Percentiles rank a stretch among this genome's conserved stretches.
phyloP scores from a whole-genome alignment of 768 basidiomycete genomes.

The Rubroboletus pulcherrimus region DNA sequence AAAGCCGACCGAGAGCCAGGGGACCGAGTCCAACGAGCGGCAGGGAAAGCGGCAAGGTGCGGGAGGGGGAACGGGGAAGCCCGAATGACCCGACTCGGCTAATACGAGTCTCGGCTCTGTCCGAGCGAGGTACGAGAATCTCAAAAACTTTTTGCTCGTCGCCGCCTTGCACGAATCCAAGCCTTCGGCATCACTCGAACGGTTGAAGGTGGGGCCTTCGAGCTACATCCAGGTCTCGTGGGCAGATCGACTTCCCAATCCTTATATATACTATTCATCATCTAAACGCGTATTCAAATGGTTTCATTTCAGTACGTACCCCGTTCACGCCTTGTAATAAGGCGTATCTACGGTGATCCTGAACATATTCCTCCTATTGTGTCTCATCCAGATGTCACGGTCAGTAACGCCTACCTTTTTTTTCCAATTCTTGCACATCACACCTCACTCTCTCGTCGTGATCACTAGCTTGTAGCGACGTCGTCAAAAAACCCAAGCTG shows the following conservation, averaged over 20 bases:
- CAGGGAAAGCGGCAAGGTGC: too few species aligned
- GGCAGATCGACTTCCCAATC: not conserved
- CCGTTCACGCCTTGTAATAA: not conserved
- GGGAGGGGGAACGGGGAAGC: too few species aligned
- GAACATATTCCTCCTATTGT: not conserved
- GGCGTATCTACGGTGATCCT: not conserved
- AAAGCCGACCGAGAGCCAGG: too few species aligned
- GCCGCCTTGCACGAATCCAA: not conserved
- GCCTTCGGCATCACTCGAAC: not conserved
- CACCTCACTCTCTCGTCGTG: not conserved
- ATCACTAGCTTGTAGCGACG: slow-evolving; percentile 67
- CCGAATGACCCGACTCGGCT: too few species aligned
- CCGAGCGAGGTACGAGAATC: too few species aligned
- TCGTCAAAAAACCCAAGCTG: slow-evolving; percentile 91
- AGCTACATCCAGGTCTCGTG: not conserved
- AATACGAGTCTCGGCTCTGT: too few species aligned
- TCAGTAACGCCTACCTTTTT: slow-evolving; percentile 27
- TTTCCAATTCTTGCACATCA: not conserved
- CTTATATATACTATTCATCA: not conserved
- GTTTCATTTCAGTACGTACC: slow-evolving; percentile 68
- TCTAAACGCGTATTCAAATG: slow-evolving; percentile 35
- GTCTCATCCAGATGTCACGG: slow-evolving; percentile 60
- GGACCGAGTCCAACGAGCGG: too few species aligned
- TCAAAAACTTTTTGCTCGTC: not conserved
- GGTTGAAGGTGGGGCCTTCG: not conserved